Percentiles rank a stretch among this genome's conserved stretches.
Evolutionary conservation across 192 early-diverging fungal species (phyloP).

Genomic region (Entomortierella lignicola): DNA sequence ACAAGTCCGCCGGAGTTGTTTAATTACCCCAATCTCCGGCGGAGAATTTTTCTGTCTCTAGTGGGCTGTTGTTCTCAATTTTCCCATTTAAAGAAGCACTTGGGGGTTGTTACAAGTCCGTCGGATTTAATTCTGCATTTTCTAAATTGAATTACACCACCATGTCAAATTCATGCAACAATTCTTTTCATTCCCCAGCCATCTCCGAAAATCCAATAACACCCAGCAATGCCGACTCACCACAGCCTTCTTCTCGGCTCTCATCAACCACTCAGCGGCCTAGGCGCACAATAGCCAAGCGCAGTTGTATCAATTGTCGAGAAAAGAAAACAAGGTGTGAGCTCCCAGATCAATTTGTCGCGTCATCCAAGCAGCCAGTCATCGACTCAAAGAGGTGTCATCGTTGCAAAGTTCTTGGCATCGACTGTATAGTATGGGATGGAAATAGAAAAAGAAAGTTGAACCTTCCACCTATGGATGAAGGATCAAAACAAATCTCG

Average conservation of each 20-base stretch:
- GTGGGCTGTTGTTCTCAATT: too few species aligned
- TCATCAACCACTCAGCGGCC: constrained; percentile 1
- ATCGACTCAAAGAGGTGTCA: constrained; percentile 29
- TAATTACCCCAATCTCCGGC: too few species aligned
- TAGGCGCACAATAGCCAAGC: constrained; percentile 31
- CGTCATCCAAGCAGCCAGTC: constrained; percentile 26
- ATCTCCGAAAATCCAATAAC: too few species aligned
- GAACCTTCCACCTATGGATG: constrained; percentile 4
- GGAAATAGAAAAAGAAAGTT: constrained; percentile 32
- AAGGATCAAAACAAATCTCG: not conserved
- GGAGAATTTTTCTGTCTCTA: too few species aligned
- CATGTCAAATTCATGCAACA: too few species aligned
- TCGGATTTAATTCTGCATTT: too few species aligned
- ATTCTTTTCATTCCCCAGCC: too few species aligned
- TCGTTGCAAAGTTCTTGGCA: constrained; percentile 23
- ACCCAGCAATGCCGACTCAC: not conserved
- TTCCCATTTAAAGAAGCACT: too few species aligned
- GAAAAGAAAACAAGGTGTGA: constrained; percentile 37
- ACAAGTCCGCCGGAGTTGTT: too few species aligned
- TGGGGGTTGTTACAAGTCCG: too few species aligned
- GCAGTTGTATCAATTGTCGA: constrained; percentile 32
- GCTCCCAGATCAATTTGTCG: constrained; percentile 24
- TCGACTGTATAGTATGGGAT: constrained; percentile 42
- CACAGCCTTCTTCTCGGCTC: not conserved
- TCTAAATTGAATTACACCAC: too few species aligned